Percentiles rank a stretch among this genome's conserved stretches.
phyloP scores from a whole-genome alignment of 306 rosid species.

The Potentilla sterilis region DNA sequence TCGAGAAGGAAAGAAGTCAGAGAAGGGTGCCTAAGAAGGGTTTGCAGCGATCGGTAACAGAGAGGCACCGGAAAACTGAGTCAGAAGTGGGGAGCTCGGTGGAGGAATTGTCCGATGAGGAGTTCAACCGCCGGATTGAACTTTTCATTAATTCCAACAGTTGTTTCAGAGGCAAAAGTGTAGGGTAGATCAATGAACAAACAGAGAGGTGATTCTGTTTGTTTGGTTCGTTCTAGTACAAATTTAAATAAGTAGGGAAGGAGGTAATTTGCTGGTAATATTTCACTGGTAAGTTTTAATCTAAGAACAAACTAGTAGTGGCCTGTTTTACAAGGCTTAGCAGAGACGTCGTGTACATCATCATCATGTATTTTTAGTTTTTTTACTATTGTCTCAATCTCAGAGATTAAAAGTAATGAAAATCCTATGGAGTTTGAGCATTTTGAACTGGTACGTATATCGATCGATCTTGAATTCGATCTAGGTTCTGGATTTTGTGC shows the following conservation, averaged over 20 bases:
- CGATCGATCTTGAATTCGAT: too few relatives aligned
- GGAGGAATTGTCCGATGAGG: conserved; percentile 56
- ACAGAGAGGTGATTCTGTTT: background rate
- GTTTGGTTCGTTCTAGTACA: background rate
- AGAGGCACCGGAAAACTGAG: conserved; percentile 21
- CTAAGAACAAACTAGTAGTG: background rate
- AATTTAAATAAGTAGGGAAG: background rate
- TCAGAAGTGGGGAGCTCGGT: conserved; percentile 20
- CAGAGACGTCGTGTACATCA: background rate
- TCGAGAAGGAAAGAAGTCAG: conserved; percentile 1
- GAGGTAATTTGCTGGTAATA: conserved; percentile 7
- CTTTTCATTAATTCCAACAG: conserved; percentile 52
- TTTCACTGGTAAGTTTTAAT: conserved; percentile 6
- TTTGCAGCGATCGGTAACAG: conserved; percentile 34
- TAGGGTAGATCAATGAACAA: background rate
- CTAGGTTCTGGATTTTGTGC: background rate
- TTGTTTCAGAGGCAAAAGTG: conserved; percentile 6
- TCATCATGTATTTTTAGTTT: background rate
- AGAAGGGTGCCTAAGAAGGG: background rate
- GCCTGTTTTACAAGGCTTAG: conserved; percentile 4
- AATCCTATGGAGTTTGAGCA: background rate
- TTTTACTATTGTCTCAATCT: background rate
- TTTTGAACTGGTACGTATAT: background rate
- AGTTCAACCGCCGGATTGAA: conserved; percentile 53
- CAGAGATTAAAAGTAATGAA: background rate